phyloP scores from a whole-genome alignment of 2,329 filamentous ascomycete genomes.

The Neofusicoccum laricinum region DNA sequence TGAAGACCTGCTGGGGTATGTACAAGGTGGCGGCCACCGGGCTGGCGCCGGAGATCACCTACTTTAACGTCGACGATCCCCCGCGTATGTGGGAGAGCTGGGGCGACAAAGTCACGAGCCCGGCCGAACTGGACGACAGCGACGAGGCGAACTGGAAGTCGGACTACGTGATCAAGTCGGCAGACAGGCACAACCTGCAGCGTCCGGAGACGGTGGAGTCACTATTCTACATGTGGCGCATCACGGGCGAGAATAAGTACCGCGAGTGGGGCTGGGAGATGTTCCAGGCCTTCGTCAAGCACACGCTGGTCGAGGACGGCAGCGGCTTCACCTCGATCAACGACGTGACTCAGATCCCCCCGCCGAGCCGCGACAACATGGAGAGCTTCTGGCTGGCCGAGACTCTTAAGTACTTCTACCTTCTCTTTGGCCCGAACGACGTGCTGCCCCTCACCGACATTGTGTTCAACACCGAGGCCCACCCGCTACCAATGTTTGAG shows the following conservation, averaged over 20 bases:
- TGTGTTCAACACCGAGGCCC: constrained; percentile 95
- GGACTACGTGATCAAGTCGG: constrained; percentile 75
- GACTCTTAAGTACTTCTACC: constrained; percentile 96
- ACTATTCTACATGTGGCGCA: constrained; percentile 97
- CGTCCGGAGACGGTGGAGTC: constrained; percentile 95
- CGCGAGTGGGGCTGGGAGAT: constrained; percentile 98
- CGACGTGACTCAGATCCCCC: constrained; percentile 71
- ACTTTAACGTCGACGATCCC: constrained; percentile 74
- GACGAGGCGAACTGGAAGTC: constrained; percentile 64
- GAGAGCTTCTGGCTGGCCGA: constrained; percentile 99
- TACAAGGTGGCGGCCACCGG: constrained; percentile 88
- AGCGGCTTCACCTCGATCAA: constrained; percentile 79
- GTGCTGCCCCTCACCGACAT: constrained; percentile 80
- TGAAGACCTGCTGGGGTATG: constrained; percentile 97
- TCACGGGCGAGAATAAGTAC: constrained; percentile 86
- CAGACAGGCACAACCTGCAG: constrained; percentile 91
- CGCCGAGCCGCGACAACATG: constrained; percentile 81
- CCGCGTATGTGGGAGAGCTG: constrained; percentile 57
- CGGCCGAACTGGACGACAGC: constrained; percentile 31
- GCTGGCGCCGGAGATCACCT: constrained; percentile 90
- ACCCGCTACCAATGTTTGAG: constrained; percentile 84
- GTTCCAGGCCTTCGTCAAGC: constrained; percentile 86
- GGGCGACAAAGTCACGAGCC: constrained; percentile 49
- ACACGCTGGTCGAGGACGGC: constrained; percentile 75
- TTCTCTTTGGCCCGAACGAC: constrained; percentile 83